A percentile compares a stretch with the other conserved stretches of the same genome.
phyloP scores from a whole-genome alignment of 2,329 filamentous ascomycete genomes.

The Aspergillus ibericus region DNA sequence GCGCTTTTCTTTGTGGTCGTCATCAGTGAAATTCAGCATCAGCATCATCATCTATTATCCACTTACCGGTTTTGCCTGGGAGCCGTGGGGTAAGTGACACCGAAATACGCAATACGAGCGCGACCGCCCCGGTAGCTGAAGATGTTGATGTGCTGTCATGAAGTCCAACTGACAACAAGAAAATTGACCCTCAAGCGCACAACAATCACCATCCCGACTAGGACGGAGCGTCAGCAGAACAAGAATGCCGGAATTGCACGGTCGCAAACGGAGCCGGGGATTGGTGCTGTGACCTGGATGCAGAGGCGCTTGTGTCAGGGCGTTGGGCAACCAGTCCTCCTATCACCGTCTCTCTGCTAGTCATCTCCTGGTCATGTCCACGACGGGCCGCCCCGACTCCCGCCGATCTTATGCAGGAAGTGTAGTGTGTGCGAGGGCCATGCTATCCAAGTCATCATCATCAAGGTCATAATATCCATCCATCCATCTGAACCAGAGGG shows the following conservation, averaged over 20 bases:
- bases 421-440: conserved; percentile 15
- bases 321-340: conserved; percentile 21
- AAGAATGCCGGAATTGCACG: conserved; percentile 13
- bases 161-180: background rate
- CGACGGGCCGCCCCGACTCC: conserved; percentile 32
- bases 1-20: background rate
- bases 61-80: no score
- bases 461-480: no score
- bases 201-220: background rate
- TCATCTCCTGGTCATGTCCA: conserved; percentile 27
- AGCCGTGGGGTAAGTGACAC: background rate
- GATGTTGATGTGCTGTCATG: background rate
- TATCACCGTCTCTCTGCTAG: conserved; percentile 20
- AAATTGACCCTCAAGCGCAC: background rate
- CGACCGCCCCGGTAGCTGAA: background rate
- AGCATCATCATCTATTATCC: no score
- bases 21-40: no score
- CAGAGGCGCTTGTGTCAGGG: conserved; percentile 23
- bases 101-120: background rate
- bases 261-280: conserved; percentile 16
- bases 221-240: background rate
- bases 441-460: background rate
- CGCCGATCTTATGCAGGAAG: conserved; percentile 33
- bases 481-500: background rate
- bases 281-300: conserved; percentile 17